Evolutionary conservation across 2,329 filamentous ascomycete genomes (phyloP), one percentile per base, ranked within the genome.

Genomic region (Monilinia fructigena): DNA sequence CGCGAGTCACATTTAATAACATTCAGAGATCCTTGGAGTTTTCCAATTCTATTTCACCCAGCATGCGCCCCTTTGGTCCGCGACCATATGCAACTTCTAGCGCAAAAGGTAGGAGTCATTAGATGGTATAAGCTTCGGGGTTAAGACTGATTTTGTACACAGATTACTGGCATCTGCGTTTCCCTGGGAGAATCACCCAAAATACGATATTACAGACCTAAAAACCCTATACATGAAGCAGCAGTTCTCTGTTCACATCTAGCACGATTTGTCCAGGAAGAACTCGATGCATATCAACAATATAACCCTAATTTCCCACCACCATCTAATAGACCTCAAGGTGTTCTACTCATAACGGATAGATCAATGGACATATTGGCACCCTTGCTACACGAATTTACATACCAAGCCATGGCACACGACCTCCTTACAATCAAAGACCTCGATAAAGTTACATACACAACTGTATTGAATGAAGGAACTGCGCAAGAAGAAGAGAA

Each of bases 331-430:
- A 83, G 94, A 63, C 94, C 93, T 8, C 89, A 91, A 70, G 92
- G 92, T 50, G 86, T 93, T 0, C 84, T 99, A 0, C 82, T 97
- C 74, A 90, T 99, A 68, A 91, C 93, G 1, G 95, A 98, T 77
- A 86, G 95, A 69, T 92, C 93, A 10, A 95, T 99, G 90, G 95
- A 99, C 77, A 79, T 97, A 4, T 87, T 90, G 79, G 89, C 94
- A 0, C 95, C 95, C 1, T 80, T 98, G 14, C 76, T 98, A 4
- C 95, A 99, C 78, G 95, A 99, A 75, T 97, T 99, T 76, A 97
- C 95, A 16, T 99, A 98, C 77, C 95, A 99, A 78, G 93, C 95
- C 61, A 98, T 99, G 94, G 94, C 92, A 4, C 92, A 97, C 77
- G 95, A 99, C 76, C 81, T 99, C 11, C 80, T 99, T 40, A 90